Evolutionary conservation across 345 rosid genomes (phyloP).

Genomic region (Camelina neglecta): DNA sequence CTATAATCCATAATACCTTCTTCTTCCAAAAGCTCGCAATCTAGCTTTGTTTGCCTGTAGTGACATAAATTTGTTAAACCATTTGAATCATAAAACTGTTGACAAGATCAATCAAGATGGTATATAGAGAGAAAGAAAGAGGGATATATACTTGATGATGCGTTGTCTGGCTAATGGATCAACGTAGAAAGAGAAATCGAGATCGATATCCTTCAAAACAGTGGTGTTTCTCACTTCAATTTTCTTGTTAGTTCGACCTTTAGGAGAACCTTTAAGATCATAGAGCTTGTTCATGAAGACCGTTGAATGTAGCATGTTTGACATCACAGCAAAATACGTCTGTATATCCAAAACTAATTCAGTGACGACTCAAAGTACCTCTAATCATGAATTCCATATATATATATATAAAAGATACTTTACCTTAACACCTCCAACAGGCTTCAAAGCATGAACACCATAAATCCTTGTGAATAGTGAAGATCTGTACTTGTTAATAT

Average conservation of each 20-base stretch:
- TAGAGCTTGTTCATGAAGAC: slow-evolving; percentile 44
- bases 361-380: neutral
- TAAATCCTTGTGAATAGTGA: slow-evolving; percentile 48
- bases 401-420: neutral
- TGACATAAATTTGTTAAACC: neutral
- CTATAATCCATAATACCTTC: slow-evolving; percentile 64
- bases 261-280: slow-evolving; percentile 63
- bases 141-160: slow-evolving; percentile 44
- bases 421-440: slow-evolving; percentile 61
- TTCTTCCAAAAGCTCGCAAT: slow-evolving; percentile 60
- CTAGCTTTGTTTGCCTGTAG: slow-evolving; percentile 61
- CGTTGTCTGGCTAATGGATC: slow-evolving; percentile 48
- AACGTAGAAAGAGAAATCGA: slow-evolving; percentile 56
- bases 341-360: slow-evolving; percentile 24
- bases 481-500: slow-evolving; percentile 44
- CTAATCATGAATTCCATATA: neutral
- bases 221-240: slow-evolving; percentile 44
- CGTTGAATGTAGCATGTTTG: slow-evolving; percentile 46
- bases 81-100: neutral
- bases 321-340: slow-evolving; percentile 63
- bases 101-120: slow-evolving; percentile 3
- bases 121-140: neutral
- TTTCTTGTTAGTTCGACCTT: slow-evolving; percentile 51
- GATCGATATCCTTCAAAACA: slow-evolving; percentile 52
- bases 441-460: slow-evolving; percentile 56